These are phyloP conservation scores for Hypoxylon sp. DNA, from an alignment of 2,329 filamentous ascomycete species.

Conservation along the genomic window DNA sequence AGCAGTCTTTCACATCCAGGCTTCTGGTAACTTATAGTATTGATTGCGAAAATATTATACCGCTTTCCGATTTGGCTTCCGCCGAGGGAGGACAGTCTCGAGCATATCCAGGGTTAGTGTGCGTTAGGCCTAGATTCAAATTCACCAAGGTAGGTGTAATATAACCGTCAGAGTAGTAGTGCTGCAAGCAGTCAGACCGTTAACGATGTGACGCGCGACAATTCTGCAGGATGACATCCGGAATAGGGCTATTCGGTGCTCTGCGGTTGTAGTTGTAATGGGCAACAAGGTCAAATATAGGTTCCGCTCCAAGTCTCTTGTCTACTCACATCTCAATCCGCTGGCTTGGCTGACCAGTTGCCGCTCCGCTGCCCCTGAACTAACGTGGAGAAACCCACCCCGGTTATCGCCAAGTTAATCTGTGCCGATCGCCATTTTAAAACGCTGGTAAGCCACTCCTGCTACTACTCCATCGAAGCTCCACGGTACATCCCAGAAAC, in stretches of 20 bases:
- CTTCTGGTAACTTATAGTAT: background rate
- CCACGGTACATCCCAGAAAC: constrained; percentile 10
- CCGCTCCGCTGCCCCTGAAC: constrained; percentile 21
- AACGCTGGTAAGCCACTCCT: constrained; percentile 23
- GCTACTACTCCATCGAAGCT: constrained; percentile 7
- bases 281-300: constrained; percentile 12
- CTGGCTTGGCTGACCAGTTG: constrained; percentile 14
- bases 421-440: constrained; percentile 40
- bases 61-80: constrained; percentile 5
- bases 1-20: background rate
- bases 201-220: constrained; percentile 20
- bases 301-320: constrained; percentile 1
- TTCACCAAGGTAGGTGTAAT: constrained; percentile 12
- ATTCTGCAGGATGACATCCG: constrained; percentile 18
- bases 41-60: constrained; percentile 6
- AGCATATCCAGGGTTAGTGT: background rate
- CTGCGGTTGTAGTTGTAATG: background rate
- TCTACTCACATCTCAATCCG: constrained; percentile 22
- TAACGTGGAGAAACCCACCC: constrained; percentile 21
- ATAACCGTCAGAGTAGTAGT: constrained; percentile 13
- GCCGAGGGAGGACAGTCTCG: background rate
- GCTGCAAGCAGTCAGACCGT: constrained; percentile 8
- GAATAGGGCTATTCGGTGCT: constrained; percentile 27
- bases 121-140: constrained; percentile 2
- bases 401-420: constrained; percentile 26